Conservation (phyloP, 23 red algal genomes). For the Pyropia yezoensis region DNA sequence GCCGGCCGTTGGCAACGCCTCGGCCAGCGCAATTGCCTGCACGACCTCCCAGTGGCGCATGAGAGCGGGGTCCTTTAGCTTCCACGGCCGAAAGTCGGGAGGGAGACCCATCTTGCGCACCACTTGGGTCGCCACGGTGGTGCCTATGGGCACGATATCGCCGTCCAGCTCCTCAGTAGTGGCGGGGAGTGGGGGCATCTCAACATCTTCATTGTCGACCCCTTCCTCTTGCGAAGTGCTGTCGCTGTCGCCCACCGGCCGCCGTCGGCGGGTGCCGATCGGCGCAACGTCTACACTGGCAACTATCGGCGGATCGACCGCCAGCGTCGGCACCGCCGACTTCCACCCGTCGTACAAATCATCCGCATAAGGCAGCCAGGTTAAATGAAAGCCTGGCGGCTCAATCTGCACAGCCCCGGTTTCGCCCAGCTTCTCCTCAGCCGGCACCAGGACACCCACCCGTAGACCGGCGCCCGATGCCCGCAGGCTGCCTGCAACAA, state of each 20-base stretch:
- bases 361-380: constrained; percentile 55
- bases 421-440: constrained; percentile 30
- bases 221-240: no score
- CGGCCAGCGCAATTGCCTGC: constrained; percentile 5
- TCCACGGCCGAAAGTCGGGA: not conserved
- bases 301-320: not conserved
- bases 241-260: no score
- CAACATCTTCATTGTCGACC: no score
- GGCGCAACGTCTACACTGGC: not conserved
- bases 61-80: constrained; percentile 3
- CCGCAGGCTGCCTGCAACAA: constrained; percentile 20
- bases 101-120: no score
- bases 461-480: constrained; percentile 20
- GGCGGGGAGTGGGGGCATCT: no score
- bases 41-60: constrained; percentile 7
- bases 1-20: no score
- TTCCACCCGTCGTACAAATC: constrained; percentile 64
- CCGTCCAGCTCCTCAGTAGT: no score
- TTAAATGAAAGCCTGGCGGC: constrained; percentile 42
- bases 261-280: no score
- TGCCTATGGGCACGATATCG: no score
- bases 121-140: no score
- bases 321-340: constrained; percentile 11
- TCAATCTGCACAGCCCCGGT: constrained; percentile 9
- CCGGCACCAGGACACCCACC: constrained; percentile 49